Evolutionary conservation across 257 asterid species (phyloP).

Genomic region (Solanum etuberosum): DNA sequence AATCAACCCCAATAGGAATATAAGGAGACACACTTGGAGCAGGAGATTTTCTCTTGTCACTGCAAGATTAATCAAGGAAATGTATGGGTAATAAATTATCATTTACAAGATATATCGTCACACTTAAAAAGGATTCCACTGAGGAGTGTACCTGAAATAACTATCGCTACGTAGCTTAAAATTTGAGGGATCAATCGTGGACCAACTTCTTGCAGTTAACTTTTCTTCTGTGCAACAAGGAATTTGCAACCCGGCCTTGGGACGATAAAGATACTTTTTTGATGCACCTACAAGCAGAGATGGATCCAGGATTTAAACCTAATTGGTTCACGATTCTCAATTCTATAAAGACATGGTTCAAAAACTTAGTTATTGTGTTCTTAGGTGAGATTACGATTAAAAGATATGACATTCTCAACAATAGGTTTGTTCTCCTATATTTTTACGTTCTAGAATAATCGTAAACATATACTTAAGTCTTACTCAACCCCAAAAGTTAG

Average conservation of each 20-base stretch:
- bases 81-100: not conserved
- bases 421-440: not conserved
- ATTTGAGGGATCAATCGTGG: conserved; percentile 57
- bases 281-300: conserved; percentile 41
- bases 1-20: conserved; percentile 79
- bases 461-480: not conserved
- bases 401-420: not conserved
- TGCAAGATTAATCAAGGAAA: conserved; percentile 18
- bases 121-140: not conserved
- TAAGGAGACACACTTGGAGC: conserved; percentile 70
- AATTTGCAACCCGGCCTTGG: conserved; percentile 70
- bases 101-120: not conserved
- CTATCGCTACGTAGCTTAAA: conserved; percentile 84
- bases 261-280: conserved; percentile 51
- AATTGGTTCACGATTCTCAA: not conserved
- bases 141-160: conserved; percentile 61
- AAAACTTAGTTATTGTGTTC: not conserved
- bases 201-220: conserved; percentile 68
- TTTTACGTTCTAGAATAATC: not conserved
- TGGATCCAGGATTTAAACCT: not conserved
- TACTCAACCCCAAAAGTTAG: not conserved
- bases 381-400: not conserved
- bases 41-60: conserved; percentile 82
- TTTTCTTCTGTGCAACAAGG: conserved; percentile 63
- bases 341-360: not conserved